Base-by-base conservation (phyloP, 2,329 filamentous ascomycete species). In the Hawksworthiomyces lignivorus region DNA sequence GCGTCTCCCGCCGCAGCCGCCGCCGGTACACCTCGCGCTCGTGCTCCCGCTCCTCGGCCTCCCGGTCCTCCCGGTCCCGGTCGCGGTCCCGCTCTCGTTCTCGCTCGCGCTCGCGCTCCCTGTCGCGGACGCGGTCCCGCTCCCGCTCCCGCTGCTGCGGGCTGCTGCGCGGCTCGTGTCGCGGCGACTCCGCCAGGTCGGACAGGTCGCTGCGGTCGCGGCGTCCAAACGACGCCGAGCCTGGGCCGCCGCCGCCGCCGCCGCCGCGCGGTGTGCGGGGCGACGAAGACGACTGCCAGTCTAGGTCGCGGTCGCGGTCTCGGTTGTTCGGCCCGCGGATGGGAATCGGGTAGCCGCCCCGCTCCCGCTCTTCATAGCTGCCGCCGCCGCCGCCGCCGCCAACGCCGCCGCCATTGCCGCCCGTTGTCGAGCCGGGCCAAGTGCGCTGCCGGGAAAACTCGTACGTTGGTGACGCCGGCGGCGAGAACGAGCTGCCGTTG, bases 21-120 rank as follows among this genome's bases (percentile, higher is more conserved):
- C 45, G 43, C 7, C 47, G 44, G 33, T 18, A 39, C 17, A 30
- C 33, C 4, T 44, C 44, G 10, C 41, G 33, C 19, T 39, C 36
- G 4, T 36, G 41, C 26, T 36, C 24, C 7, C 32, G 39, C n/a
- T 41, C 39, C 29, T 42, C 18, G 3, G 15, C 32, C 24, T 26
- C 24, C 27, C 14, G 34, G n/a, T n/a, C 18, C 27, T 36, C 15
- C 7, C 20, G 29, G 14, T 41, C 39, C n/a, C 32, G 26, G n/a
- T 36, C 39, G 7, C 33, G 26, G 3, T 40, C 50, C 14, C 46
- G 49, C 8, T 48, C 50, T 19, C 48, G 40, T 21, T 50, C 52
- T 20, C 42, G 31, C 24, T 48, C 48, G 10, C 33, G 36, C 15
- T 24, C n/a, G 28, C 28, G 14, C 17, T 5, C n/a, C n/a, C n/a